Evolutionary conservation across 768 basidiomycete species (phyloP).

Genomic region (Lyophyllum shimeji): DNA sequence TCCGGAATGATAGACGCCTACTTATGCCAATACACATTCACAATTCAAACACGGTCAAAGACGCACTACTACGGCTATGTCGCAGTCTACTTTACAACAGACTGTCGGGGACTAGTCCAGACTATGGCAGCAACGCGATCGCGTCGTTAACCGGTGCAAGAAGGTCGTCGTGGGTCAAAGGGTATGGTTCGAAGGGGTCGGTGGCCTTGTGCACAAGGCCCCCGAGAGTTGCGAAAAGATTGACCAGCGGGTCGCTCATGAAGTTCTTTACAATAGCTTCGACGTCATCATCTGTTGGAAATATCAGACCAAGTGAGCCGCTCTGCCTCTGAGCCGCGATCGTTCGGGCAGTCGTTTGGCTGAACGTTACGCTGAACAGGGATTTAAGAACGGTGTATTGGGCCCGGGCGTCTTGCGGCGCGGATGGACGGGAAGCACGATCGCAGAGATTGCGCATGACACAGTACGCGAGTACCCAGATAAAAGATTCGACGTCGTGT

Average conservation of each 20-base stretch:
- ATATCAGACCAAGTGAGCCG: not conserved
- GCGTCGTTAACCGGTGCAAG: not conserved
- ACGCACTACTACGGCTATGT: too few species aligned
- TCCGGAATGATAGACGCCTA: too few species aligned
- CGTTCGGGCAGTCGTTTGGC: not conserved
- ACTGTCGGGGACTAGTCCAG: not conserved
- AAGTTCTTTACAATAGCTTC: not conserved
- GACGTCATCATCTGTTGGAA: not conserved
- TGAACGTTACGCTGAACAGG: not conserved
- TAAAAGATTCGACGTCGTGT: slow-evolving; percentile 8
- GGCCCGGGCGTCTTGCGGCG: not conserved
- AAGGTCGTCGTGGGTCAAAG: not conserved
- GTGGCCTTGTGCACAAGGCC: not conserved
- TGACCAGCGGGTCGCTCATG: not conserved
- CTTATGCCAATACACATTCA: too few species aligned
- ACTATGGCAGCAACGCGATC: not conserved
- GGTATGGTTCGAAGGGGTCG: not conserved
- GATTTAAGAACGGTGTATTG: not conserved
- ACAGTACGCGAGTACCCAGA: slow-evolving; percentile 1
- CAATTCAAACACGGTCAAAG: too few species aligned
- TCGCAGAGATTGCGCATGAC: not conserved
- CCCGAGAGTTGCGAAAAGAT: not conserved
- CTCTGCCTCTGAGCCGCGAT: not conserved
- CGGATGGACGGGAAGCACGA: not conserved
- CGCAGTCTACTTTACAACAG: too few species aligned